Conservation (phyloP, 495 filamentous ascomycete species). For the Neohortaea acidophila region DNA sequence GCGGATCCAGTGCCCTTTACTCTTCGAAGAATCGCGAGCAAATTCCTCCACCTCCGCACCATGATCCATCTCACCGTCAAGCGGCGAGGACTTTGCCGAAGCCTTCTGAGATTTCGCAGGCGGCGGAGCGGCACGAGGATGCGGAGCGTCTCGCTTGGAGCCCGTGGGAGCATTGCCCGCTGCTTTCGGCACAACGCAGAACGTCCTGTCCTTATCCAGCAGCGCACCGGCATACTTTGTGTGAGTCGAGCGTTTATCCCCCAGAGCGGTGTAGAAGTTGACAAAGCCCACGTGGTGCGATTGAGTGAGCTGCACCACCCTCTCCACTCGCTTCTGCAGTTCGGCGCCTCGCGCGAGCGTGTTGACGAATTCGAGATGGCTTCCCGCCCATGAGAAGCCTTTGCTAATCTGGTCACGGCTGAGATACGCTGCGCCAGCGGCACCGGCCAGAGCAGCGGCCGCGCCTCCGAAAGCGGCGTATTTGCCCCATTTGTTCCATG, state of each 20-base stretch:
- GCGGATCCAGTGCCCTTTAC: constrained; percentile 36
- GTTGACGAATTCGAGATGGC: constrained; percentile 91
- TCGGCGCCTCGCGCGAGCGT: constrained; percentile 68
- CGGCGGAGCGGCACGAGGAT: neutral
- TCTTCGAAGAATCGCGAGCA: constrained; percentile 6
- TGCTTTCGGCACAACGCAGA: constrained; percentile 60
- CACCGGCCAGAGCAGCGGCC: constrained; percentile 67
- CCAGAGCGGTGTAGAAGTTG: constrained; percentile 14
- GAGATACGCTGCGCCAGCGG: constrained; percentile 64
- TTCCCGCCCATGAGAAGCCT: constrained; percentile 64
- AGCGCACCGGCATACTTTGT: constrained; percentile 28
- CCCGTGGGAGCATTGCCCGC: constrained; percentile 23
- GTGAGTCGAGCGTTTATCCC: constrained; percentile 28
- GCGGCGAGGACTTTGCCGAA: neutral
- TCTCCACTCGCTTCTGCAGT: constrained; percentile 56
- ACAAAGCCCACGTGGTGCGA: constrained; percentile 14
- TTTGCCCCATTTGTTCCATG: constrained; percentile 61
- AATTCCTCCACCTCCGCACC: constrained; percentile 20
- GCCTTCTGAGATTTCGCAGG: constrained; percentile 3
- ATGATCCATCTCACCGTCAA: constrained; percentile 14
- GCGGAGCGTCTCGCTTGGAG: constrained; percentile 15
- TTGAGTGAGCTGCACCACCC: constrained; percentile 31
- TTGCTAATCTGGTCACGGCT: constrained; percentile 61
- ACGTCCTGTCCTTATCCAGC: constrained; percentile 54
- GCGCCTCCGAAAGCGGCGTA: constrained; percentile 74